Evolutionary conservation across 257 asterid species (phyloP).

Genomic region (Knoxia roxburghii): DNA sequence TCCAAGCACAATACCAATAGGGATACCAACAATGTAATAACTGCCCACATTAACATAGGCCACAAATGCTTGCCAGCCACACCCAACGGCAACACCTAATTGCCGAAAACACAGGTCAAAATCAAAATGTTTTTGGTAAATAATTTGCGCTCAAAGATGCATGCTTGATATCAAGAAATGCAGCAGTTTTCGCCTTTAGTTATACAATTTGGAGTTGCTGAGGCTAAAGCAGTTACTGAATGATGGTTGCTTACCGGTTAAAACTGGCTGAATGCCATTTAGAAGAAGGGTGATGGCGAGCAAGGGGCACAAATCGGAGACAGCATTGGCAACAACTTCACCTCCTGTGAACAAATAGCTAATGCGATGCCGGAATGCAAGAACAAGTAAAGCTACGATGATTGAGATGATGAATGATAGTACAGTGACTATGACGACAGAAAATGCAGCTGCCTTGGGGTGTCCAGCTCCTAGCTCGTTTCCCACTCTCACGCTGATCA

Average conservation of each 20-base stretch:
- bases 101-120: too few relatives aligned
- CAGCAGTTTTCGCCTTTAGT: too few relatives aligned
- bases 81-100: constrained; percentile 40
- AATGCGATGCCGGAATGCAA: constrained; percentile 37
- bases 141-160: too few relatives aligned
- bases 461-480: constrained; percentile 74
- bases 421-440: constrained; percentile 42
- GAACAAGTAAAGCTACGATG: constrained; percentile 20
- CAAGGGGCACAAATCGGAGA: constrained; percentile 26
- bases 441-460: constrained; percentile 69
- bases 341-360: constrained; percentile 47
- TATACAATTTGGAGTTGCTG: too few relatives aligned
- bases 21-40: constrained; percentile 33
- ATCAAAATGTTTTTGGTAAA: too few relatives aligned
- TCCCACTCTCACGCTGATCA: constrained; percentile 53
- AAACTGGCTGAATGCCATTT: constrained; percentile 30
- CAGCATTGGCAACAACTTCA: constrained; percentile 29
- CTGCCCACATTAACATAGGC: constrained; percentile 34
- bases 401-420: constrained; percentile 30
- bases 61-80: constrained; percentile 40
- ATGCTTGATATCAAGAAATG: not conserved
- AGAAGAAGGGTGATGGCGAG: constrained; percentile 25
- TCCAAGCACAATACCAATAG: constrained; percentile 26
- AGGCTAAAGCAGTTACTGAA: too few relatives aligned
- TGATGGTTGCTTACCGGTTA: constrained; percentile 21